A percentile compares a stretch with the other conserved stretches of the same genome.
Evolutionary conservation across 2,329 filamentous ascomycete species (phyloP).

Genomic region (Colletotrichum sp.): DNA sequence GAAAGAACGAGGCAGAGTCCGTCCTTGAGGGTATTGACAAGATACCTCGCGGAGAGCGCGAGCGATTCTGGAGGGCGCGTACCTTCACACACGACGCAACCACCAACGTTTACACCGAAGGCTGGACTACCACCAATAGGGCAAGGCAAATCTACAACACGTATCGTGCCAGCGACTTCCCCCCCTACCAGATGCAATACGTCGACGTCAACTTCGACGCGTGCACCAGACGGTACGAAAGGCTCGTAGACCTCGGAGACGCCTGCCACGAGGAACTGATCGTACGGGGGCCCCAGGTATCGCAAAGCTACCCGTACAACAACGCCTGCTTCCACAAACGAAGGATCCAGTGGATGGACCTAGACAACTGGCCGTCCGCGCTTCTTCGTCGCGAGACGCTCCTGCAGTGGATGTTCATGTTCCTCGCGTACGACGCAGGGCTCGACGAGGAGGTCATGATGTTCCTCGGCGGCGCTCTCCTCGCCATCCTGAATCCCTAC

Average conservation of each 20-base stretch:
- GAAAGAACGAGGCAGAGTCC: constrained; percentile 5
- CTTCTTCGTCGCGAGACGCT: background rate
- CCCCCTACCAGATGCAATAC: background rate
- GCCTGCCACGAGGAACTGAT: background rate
- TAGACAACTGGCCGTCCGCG: background rate
- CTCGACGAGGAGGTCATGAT: constrained; percentile 11
- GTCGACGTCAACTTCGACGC: background rate
- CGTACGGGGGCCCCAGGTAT: background rate
- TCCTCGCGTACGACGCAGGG: constrained; percentile 5
- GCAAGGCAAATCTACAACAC: background rate
- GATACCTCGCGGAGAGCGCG: background rate
- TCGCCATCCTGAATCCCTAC: constrained; percentile 15
- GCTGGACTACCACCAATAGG: background rate
- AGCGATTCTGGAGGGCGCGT: background rate
- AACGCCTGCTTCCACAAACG: background rate
- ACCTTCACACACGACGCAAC: background rate
- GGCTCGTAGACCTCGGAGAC: background rate
- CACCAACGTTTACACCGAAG: background rate
- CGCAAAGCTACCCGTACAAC: background rate
- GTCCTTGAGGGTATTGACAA: background rate
- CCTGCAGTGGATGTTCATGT: background rate
- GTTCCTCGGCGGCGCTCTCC: background rate
- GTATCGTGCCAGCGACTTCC: background rate
- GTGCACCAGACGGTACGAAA: background rate
- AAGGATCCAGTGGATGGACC: background rate